phyloP scores from a whole-genome alignment of 2,329 filamentous ascomycete species.

The Fusarium multiceps region DNA sequence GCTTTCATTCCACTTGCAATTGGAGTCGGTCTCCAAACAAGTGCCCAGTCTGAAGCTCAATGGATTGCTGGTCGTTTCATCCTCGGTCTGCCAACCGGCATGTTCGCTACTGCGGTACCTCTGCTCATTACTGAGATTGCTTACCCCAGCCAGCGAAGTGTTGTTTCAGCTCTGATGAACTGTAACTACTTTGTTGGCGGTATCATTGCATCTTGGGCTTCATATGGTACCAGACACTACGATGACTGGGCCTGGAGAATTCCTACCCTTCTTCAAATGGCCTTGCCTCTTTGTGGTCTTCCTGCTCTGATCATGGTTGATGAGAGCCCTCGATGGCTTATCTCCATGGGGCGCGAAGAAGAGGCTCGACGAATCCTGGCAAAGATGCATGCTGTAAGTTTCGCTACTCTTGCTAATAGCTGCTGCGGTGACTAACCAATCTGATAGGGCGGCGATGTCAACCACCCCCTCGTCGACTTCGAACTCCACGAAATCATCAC shows the following conservation, averaged over 20 bases:
- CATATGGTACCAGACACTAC: conserved; percentile 12
- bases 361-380: not conserved
- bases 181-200: conserved; percentile 19
- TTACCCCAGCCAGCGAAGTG: conserved; percentile 7
- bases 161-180: conserved; percentile 15
- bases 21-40: conserved; percentile 4
- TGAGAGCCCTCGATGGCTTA: conserved; percentile 13
- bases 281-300: not conserved
- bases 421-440: too few relatives aligned
- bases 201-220: conserved; percentile 21
- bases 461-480: conserved; percentile 14
- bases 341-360: not conserved
- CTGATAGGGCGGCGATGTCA: conserved; percentile 14
- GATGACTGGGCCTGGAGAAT: conserved; percentile 20
- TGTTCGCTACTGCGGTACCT: conserved; percentile 16
- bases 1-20: conserved; percentile 7
- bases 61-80: conserved; percentile 20
- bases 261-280: conserved; percentile 3
- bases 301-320: conserved; percentile 12
- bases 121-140: conserved; percentile 18
- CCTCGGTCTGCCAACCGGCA: conserved; percentile 9
- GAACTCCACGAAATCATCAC: conserved; percentile 22
- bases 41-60: conserved; percentile 5
- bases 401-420: too few relatives aligned
- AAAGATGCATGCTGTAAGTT: conserved; percentile 14